Evolutionary conservation across 1,139 yeast species (phyloP).

Genomic region (Kodamaea ohmeri): DNA sequence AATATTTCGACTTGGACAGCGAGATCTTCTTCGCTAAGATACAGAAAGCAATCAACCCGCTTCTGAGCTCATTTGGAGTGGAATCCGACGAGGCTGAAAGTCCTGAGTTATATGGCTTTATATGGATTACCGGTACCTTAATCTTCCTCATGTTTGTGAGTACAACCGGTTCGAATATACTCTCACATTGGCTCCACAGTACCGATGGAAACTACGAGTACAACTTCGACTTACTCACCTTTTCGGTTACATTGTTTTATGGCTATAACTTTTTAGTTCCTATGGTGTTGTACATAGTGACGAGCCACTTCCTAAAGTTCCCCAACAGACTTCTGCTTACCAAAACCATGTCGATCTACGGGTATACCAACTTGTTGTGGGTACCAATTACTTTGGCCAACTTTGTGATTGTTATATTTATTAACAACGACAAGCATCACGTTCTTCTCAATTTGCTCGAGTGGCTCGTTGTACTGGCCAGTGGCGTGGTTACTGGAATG

Average conservation of each 20-base stretch:
- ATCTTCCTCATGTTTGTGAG: conserved; percentile 71
- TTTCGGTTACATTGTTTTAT: conserved; percentile 65
- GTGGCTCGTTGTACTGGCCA: conserved; percentile 47
- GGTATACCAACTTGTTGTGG: conserved; percentile 79
- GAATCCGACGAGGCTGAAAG: conserved; percentile 32
- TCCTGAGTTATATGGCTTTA: conserved; percentile 74
- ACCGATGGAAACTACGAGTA: conserved; percentile 45
- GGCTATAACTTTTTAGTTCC: conserved; percentile 74
- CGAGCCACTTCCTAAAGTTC: conserved; percentile 45
- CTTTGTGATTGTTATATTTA: conserved; percentile 45
- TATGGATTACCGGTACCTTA: conserved; percentile 82
- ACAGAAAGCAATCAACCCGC: conserved; percentile 44
- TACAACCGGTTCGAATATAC: conserved; percentile 52
- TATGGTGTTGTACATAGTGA: conserved; percentile 43
- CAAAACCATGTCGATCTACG: conserved; percentile 59
- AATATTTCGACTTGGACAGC: conserved; percentile 64
- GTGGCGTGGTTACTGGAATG: conserved; percentile 49
- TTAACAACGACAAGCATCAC: conserved; percentile 36
- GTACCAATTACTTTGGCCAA: conserved; percentile 68
- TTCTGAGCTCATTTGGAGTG: conserved; percentile 24
- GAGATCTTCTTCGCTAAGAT: conserved; percentile 51
- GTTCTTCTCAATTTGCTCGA: conserved; percentile 36
- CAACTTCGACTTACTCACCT: conserved; percentile 59
- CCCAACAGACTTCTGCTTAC: conserved; percentile 40
- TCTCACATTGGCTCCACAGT: conserved; percentile 46